phyloP scores from a whole-genome alignment of 108 stramenopile genomes.

The Pseudonitzschia multistriata region DNA sequence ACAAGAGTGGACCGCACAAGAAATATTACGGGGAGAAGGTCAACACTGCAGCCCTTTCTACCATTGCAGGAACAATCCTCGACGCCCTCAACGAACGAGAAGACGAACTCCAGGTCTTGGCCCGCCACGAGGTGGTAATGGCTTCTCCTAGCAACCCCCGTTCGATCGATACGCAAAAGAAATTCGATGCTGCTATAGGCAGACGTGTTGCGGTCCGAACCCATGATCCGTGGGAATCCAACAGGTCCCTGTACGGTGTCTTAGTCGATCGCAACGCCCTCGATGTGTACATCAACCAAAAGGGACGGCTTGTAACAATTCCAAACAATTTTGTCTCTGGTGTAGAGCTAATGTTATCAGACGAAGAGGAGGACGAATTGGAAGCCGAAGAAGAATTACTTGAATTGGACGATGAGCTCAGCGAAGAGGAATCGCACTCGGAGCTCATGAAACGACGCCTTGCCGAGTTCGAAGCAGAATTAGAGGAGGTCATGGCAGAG shows the following conservation, averaged over 20 bases:
- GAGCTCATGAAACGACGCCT: conserved; percentile 10
- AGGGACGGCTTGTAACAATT: conserved; percentile 83
- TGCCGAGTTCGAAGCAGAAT: conserved; percentile 6
- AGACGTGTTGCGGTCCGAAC: conserved; percentile 72
- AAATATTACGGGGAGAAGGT: conserved; percentile 29
- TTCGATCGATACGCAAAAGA: conserved; percentile 70
- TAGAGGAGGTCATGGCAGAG: neutral
- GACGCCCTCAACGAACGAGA: conserved; percentile 65
- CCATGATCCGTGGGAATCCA: conserved; percentile 79
- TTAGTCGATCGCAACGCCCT: conserved; percentile 79
- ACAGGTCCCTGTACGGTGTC: conserved; percentile 72
- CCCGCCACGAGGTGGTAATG: conserved; percentile 73
- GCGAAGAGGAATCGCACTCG: conserved; percentile 6
- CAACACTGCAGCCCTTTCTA: conserved; percentile 59
- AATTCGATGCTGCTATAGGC: conserved; percentile 66
- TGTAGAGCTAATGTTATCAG: conserved; percentile 31
- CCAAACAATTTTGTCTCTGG: conserved; percentile 60
- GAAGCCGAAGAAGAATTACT: conserved; percentile 8
- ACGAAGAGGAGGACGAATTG: conserved; percentile 23
- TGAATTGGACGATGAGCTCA: neutral
- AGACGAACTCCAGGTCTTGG: conserved; percentile 53
- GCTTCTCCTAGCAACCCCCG: conserved; percentile 56
- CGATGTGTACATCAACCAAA: conserved; percentile 79
- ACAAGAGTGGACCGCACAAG: conserved; percentile 10
- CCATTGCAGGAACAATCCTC: conserved; percentile 61